Conservation (phyloP, 257 asterid genomes). For the Nicotiana tomentosiformis region DNA sequence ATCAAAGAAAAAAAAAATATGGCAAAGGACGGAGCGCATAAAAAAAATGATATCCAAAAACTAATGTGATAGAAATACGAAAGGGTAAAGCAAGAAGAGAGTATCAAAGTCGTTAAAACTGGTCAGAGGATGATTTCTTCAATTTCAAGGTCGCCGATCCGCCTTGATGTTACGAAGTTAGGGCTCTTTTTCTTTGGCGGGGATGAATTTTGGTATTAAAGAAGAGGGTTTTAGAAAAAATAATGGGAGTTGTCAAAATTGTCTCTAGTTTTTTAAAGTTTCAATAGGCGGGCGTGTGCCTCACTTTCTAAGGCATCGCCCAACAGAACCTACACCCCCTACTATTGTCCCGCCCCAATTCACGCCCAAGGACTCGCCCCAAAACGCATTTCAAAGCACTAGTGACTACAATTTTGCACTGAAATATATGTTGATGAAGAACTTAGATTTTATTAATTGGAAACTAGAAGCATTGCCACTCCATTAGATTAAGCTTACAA, state of each 20-base stretch:
- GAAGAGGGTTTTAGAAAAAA: background rate
- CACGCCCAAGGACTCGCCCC: too few species aligned
- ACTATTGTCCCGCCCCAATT: too few species aligned
- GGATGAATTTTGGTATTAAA: background rate
- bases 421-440: background rate
- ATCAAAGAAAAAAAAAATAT: background rate
- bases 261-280: background rate
- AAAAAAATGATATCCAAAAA: background rate
- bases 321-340: background rate
- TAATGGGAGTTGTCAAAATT: background rate
- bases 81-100: background rate
- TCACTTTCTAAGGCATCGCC: background rate
- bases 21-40: background rate
- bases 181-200: background rate
- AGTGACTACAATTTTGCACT: background rate
- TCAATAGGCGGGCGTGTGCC: background rate
- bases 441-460: background rate
- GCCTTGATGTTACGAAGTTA: background rate
- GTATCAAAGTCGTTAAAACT: too few species aligned
- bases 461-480: background rate
- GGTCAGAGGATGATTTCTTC: background rate
- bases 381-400: background rate
- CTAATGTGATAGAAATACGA: background rate
- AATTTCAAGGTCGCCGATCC: background rate
- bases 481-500: background rate